Base-by-base conservation (phyloP, 257 asterid species). In the Solanum chiquidenum region DNA sequence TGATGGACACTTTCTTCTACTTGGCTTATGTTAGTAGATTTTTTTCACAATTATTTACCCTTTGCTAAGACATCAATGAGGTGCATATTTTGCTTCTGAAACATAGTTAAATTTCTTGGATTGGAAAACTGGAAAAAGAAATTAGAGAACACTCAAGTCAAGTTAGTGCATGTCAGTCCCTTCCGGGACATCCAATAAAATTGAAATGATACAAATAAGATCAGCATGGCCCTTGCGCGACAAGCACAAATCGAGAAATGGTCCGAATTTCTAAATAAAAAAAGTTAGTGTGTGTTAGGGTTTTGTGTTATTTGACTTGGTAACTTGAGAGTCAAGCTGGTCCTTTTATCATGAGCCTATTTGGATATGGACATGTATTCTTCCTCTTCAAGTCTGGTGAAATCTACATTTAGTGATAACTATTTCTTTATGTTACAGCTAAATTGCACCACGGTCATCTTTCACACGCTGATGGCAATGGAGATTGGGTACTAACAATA, bases 401-500 rank as follows among this genome's bases (percentile, higher is more conserved):
- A 33, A 83, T 44, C 79, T 83, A 14, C 40, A 72, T 33, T 86
- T 92, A 86, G 80, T 89, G 84, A 77, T 89, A 49, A 25, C 87
- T 88, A 79, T 89, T 88, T 69, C 52, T 29, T 9, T 76, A 88
- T 77, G 85, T 64, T 62, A 87, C 87, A 97, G 99, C 99, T 76
- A 95, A 93, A 91, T 88, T 95, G 93, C 98, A 97, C 88, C 99
- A 94, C 83, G 99, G 99, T 87, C 98, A 93, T 89, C 98, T 97
- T 79, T 89, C 98, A 9, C 93, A 97, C 87, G 99, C 98, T 88
- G 99, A 97, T 89, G 98, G 99, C 86, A 95, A 97, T 71, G 99
- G 98, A 88, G 99, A 97, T 89, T 97, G 99, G 99, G 99, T 95
- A 89, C 92, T 97, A 90, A 95, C 99, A 83, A 97, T 97, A 88